These are phyloP conservation scores for Camelina hispida DNA, from an alignment of 345 rosid genomes.

Conservation along the genomic window DNA sequence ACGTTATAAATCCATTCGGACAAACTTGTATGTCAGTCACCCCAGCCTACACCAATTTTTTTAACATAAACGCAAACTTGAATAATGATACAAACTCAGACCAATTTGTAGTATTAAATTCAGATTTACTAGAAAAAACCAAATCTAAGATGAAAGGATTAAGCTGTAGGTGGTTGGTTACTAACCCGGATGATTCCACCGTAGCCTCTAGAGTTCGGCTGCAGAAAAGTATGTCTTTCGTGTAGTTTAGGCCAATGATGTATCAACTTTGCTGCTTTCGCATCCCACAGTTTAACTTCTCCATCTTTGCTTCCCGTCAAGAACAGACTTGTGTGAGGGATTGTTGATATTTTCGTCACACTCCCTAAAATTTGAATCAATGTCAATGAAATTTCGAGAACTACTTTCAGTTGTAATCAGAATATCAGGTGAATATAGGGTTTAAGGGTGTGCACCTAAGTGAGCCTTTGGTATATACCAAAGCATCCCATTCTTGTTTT, in stretches of 20 bases:
- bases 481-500: constrained; percentile 80
- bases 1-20: constrained; percentile 74
- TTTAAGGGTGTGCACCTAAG: constrained; percentile 57
- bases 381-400: not conserved
- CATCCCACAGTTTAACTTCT: constrained; percentile 98
- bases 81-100: not conserved
- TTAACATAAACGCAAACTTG: constrained; percentile 19
- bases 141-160: not conserved
- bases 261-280: constrained; percentile 73
- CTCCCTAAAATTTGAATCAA: constrained; percentile 58
- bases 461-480: constrained; percentile 99
- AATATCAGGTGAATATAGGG: constrained; percentile 1
- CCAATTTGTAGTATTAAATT: not conserved
- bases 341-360: constrained; percentile 77
- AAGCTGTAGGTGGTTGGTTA: not conserved
- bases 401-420: not conserved
- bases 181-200: constrained; percentile 86
- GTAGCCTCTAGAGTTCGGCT: constrained; percentile 80
- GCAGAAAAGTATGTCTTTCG: constrained; percentile 82
- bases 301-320: constrained; percentile 97
- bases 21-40: constrained; percentile 87
- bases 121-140: not conserved
- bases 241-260: constrained; percentile 92
- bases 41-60: constrained; percentile 64
- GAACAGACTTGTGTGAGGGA: constrained; percentile 87